Evolutionary conservation across 257 asterid genomes (phyloP), one percentile per base, ranked within the genome.

Genomic region (Capsicum chinense): DNA sequence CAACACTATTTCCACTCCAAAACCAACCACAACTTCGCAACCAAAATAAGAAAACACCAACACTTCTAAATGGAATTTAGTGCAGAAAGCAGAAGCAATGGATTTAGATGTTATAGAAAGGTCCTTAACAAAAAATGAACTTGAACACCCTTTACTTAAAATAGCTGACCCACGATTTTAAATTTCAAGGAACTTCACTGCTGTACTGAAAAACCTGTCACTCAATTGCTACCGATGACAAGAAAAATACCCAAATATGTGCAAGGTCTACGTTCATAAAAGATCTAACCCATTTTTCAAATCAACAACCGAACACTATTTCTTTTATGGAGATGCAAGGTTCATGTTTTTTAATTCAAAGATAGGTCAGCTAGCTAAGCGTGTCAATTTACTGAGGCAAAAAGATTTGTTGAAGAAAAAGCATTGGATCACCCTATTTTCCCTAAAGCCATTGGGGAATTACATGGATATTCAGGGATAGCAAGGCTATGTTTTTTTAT

Each of bases 251-350:
- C 99, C 4, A 86, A 87, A 1, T 86, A 93, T 7, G 92, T 97
- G 48, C 86, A 86, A 33, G 99, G 99, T 0, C 2, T 97, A 97
- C 81, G 93, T 95, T 4, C 70, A 98, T 1, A 97, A 97, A 96
- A 98, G 99, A 0, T 98, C 99, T 0, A 97, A 97, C 58, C 99
- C 99, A 0, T 88, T 90, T 6, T 92, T 92, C 84, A 97, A 93
- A 87, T 98, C 99, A 4, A 79, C 86, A 13, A 97, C 98, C 83
- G 99, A 98, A 0, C 99, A 97, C 91, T 98, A 97, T 70, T 93
- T 97, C 87, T 97, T 97, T 85, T 98, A 97, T 87, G 99, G 99
- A 6, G 99, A 97, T 80, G 99, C 69, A 97, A 95, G 99, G 90
- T 97, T 80, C 99, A 95, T 84, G 93, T 98, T 79, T 96, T 97